Base-by-base conservation (phyloP, 305 asterid genomes). In the Solanum chacoense region DNA sequence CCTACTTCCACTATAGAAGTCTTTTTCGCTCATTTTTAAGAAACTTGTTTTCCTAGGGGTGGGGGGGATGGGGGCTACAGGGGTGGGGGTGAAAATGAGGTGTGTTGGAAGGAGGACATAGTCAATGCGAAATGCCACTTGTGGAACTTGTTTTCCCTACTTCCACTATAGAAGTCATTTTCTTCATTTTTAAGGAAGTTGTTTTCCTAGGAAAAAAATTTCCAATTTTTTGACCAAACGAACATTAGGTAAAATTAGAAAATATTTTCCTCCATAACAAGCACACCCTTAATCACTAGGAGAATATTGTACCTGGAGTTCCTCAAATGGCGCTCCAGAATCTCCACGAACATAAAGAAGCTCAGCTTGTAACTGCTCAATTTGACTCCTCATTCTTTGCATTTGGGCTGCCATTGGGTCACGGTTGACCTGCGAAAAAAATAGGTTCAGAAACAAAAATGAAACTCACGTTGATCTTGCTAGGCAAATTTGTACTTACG, bases 301-400 rank as follows among this genome's bases (percentile, higher is more conserved):
- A 78, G 73, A 88, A 67, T 45, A 63, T 42, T 72, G 86, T 92
- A 97, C 99, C 90, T 97, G 95, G 85, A 97, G 93, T 90, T 97
- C 99, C 90, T 97, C 99, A 88, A 91, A 84, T 59, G 99, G 98
- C 74, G 93, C 92, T 55, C 89, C 88, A 79, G 96, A 91, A 88
- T 95, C 98, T 79, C 98, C 99, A 59, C 98, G 98, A 40, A 93
- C 91, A 90, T 88, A 97, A 83, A 95, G 95, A 90, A 97, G 94
- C 94, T 97, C 99, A 36, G 98, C 92, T 92, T 96, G 98, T 92
- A 97, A 90, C 91, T 95, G 97, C 90, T 97, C 99, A 90, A 97
- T 95, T 91, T 97, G 96, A 92, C 93, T 95, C 83, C 95, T 94
- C 99, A 97, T 94, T 91, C 94, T 93, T 90, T 97, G 99, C 94